Evolutionary conservation across 345 rosid genomes (phyloP), one percentile per base, ranked within the genome.

Genomic region (Hypericum androsaemum): DNA sequence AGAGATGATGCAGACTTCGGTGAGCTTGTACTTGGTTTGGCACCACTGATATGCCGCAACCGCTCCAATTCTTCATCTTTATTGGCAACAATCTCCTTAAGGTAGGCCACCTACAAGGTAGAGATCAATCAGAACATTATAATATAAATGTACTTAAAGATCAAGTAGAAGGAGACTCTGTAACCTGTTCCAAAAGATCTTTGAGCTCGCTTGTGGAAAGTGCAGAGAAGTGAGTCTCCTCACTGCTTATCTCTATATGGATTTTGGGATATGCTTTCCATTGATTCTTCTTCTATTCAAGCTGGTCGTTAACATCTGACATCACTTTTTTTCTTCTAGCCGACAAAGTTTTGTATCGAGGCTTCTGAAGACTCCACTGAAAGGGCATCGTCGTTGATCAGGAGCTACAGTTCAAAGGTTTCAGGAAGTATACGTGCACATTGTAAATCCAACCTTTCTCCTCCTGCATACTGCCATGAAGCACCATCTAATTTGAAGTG

Each of bases 151-250:
- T n/a, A n/a, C n/a, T n/a, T n/a, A n/a, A n/a, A n/a, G n/a, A n/a
- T n/a, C n/a, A n/a, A n/a, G n/a, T n/a, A n/a, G n/a, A n/a, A n/a
- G n/a, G n/a, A n/a, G n/a, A n/a, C n/a, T n/a, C n/a, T n/a, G n/a
- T n/a, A 28, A 84, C 96, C 92, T 92, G 98, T 64, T 83, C 90
- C 88, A 83, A 81, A 64, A 92, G 94, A 59, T 92, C 94, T 70
- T 84, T 83, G 54, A 85, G 62, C 39, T 41, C 40, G 22, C 9
- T 32, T 49, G 17, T 46, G 28, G 65, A 10, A n/a, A 50, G 42
- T 57, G 56, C 63, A 39, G 81, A 72, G 53, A 84, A 74, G 98
- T 90, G 12, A 69, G 80, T 68, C 42, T n/a, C n/a, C 63, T 61
- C 6, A 45, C 52, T 36, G 48, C 13, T 14, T 10, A 12, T 15